Evolutionary conservation across 2,329 filamentous ascomycete genomes (phyloP), one percentile per base, ranked within the genome.

Genomic region (Passalora sequoiae): DNA sequence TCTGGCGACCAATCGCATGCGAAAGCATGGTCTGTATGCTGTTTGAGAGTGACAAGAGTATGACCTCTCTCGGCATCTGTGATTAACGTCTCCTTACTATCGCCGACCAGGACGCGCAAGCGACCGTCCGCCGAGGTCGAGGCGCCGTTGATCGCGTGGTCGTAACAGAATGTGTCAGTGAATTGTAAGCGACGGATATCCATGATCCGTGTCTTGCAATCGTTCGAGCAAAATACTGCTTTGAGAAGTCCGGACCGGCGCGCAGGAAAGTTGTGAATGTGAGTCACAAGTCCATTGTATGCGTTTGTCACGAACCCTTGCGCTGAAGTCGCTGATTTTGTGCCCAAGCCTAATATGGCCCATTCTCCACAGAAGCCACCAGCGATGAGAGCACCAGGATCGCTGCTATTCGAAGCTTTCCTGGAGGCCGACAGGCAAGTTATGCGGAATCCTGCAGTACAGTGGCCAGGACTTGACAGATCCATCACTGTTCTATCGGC

Each of bases 1-100:
- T 89, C 82, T 40, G 84, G 80, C 13, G 84, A 82, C 86, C 86
- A 91, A 53, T 83, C 85, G 57, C 83, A 88, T 1, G 85, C 80
- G 57, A 89, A 91, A 2, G 80, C 83, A 53, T 75, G 84, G 58
- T 89, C 84, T 10, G 70, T 71, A 2, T 82, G 81, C 3, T 69
- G 64, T 3, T 40, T 39, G 1, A 89, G 73, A 19, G 68, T 66
- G 53, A 82, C 50, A 76, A 72, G 43, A 69, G 70, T 46, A 74
- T 67, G 67, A 10, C 83, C 80, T 20, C 44, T 38, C 43, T 86
- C 83, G 8, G 84, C 80, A 49, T 86, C 77, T 10, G 78, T 76
- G 57, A 91, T 84, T 38, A 83, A 67, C 0, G 83, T 78, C 28
- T 83, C 73, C 44, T 71, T 67, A 46, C 74, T 71, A 56, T 91